A percentile compares a stretch with the other conserved stretches of the same genome.
phyloP scores from a whole-genome alignment of 176 grass and related monocot genomes.

The Musa troglodytarum region DNA sequence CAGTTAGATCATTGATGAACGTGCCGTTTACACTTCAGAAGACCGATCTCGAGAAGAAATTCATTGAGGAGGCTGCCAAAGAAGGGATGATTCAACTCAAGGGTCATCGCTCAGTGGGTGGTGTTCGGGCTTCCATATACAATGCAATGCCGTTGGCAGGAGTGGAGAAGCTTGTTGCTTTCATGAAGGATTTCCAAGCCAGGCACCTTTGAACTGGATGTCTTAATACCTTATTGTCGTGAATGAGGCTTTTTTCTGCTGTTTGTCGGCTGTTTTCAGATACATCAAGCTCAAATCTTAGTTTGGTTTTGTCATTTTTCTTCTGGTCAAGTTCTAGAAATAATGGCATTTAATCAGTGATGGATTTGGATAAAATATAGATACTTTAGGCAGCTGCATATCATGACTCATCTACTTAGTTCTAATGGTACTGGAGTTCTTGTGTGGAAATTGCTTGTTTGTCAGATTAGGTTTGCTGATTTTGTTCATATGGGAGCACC shows the following conservation, averaged over 20 bases:
- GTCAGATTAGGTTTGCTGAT: too few relatives aligned
- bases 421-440: too few relatives aligned
- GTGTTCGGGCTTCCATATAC: slow-evolving; percentile 85
- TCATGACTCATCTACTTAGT: too few relatives aligned
- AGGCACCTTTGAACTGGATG: slow-evolving; percentile 48
- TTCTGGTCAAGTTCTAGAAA: not conserved
- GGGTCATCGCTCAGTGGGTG: slow-evolving; percentile 86
- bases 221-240: not conserved
- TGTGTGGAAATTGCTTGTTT: too few relatives aligned
- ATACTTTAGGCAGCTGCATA: too few relatives aligned
- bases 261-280: not conserved
- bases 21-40: slow-evolving; percentile 77
- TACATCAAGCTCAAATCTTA: not conserved
- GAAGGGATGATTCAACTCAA: slow-evolving; percentile 99
- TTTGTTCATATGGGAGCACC: too few relatives aligned
- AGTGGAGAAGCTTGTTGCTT: slow-evolving; percentile 81
- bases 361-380: too few relatives aligned
- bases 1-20: slow-evolving; percentile 86
- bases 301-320: not conserved
- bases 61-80: slow-evolving; percentile 76
- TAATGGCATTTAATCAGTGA: not conserved
- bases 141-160: slow-evolving; percentile 88
- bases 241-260: not conserved
- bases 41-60: slow-evolving; percentile 82
- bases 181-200: slow-evolving; percentile 98